phyloP scores from a whole-genome alignment of 2,329 filamentous ascomycete species.

The Ceratocystis ficicola region DNA sequence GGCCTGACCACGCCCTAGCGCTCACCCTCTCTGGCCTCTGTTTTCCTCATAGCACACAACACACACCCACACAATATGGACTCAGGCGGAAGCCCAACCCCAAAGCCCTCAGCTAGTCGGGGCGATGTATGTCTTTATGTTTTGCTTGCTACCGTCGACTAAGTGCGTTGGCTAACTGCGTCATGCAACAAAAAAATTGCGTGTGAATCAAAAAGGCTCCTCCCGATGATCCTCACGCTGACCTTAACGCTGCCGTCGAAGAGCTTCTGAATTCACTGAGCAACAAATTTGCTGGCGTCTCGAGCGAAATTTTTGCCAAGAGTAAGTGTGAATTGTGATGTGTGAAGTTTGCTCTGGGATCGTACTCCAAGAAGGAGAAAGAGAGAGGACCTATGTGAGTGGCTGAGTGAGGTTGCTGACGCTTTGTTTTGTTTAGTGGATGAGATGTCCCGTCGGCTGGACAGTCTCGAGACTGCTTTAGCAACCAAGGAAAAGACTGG shows the following conservation, averaged over 20 bases:
- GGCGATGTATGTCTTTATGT: slow-evolving; percentile 9
- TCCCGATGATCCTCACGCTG: slow-evolving; percentile 34
- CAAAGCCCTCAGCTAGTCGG: slow-evolving; percentile 14
- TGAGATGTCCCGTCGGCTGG: slow-evolving; percentile 77
- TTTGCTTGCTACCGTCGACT: background rate
- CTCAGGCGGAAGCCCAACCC: slow-evolving; percentile 12
- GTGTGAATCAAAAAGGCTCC: slow-evolving; percentile 25
- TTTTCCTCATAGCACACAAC: background rate
- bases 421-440: slow-evolving; percentile 52
- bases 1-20: background rate
- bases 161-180: background rate
- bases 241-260: slow-evolving; percentile 69
- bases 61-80: slow-evolving; percentile 11
- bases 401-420: slow-evolving; percentile 48
- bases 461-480: slow-evolving; percentile 67
- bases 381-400: slow-evolving; percentile 29
- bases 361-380: background rate
- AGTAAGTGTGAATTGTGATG: slow-evolving; percentile 44
- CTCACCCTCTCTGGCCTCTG: background rate
- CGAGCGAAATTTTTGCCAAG: slow-evolving; percentile 77
- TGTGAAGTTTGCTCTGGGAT: background rate
- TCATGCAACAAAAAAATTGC: background rate
- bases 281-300: slow-evolving; percentile 73
- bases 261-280: slow-evolving; percentile 75
- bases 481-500: slow-evolving; percentile 43